Evolutionary conservation across 2,329 filamentous ascomycete genomes (phyloP).

Genomic region (Nannizziopsis arthrosporioides): DNA sequence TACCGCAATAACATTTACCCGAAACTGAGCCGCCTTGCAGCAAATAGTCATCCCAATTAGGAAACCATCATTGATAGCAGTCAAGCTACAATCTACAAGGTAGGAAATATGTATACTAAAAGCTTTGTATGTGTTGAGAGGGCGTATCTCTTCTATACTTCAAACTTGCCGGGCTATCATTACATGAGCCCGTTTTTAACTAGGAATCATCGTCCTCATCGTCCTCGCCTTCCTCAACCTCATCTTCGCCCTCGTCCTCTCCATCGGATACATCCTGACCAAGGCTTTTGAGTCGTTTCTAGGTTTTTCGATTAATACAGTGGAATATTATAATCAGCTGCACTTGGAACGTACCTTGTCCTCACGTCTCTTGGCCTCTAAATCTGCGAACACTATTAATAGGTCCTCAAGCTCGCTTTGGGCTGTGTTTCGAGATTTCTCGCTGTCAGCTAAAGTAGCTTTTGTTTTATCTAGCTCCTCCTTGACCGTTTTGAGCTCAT

Average conservation of each 20-base stretch:
- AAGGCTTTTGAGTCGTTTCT: constrained; percentile 51
- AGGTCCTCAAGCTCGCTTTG: constrained; percentile 71
- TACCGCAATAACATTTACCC: constrained; percentile 9
- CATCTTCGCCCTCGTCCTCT: constrained; percentile 53
- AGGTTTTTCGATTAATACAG: constrained; percentile 29
- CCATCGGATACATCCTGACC: constrained; percentile 63
- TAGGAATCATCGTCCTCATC: constrained; percentile 22
- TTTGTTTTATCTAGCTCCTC: constrained; percentile 25
- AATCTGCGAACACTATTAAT: constrained; percentile 66
- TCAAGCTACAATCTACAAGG: too few species aligned
- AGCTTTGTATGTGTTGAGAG: too few species aligned
- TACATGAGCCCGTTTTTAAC: not conserved
- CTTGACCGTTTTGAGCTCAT: constrained; percentile 19
- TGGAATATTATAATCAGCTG: not conserved
- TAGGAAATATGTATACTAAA: too few species aligned
- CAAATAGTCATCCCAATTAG: too few species aligned
- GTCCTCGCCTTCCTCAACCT: constrained; percentile 43
- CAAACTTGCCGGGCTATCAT: too few species aligned
- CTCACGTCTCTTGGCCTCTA: constrained; percentile 63
- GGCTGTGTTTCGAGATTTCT: constrained; percentile 50
- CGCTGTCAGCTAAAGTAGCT: constrained; percentile 37
- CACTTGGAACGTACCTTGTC: constrained; percentile 53
- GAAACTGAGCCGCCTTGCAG: not conserved
- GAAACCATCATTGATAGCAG: too few species aligned
- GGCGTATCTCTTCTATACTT: too few species aligned